phyloP scores from a whole-genome alignment of 2,329 filamentous ascomycete genomes.

The Penicillium sp. region DNA sequence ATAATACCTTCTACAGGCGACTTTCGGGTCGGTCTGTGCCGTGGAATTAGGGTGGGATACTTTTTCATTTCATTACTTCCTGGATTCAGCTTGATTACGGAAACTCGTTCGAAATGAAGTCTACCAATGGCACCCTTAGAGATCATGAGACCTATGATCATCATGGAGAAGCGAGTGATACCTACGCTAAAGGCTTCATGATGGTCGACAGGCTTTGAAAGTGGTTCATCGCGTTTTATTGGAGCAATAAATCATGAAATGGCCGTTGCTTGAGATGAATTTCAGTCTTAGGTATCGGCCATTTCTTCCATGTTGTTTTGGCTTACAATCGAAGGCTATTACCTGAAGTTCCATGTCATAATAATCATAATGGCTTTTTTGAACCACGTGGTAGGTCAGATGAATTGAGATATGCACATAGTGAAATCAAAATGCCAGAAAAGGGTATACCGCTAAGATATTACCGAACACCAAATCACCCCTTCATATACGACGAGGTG shows the following conservation, averaged over 20 bases:
- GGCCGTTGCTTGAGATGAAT: too few species aligned
- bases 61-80: too few species aligned
- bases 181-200: neutral
- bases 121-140: neutral
- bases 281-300: too few species aligned
- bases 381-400: conserved; percentile 9
- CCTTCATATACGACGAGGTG: conserved; percentile 1
- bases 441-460: conserved; percentile 9
- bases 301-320: neutral
- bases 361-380: neutral
- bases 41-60: too few species aligned
- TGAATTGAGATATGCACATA: neutral
- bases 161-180: neutral
- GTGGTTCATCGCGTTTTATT: neutral
- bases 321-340: neutral
- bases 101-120: neutral
- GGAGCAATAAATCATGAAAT: neutral
- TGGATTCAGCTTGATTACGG: too few species aligned
- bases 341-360: neutral
- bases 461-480: conserved; percentile 14
- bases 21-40: too few species aligned
- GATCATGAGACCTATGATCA: neutral
- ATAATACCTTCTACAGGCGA: too few species aligned
- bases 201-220: neutral
- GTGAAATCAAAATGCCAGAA: neutral